Conservation (phyloP, 441 rosid genomes). For the Gossypium aridum region DNA sequence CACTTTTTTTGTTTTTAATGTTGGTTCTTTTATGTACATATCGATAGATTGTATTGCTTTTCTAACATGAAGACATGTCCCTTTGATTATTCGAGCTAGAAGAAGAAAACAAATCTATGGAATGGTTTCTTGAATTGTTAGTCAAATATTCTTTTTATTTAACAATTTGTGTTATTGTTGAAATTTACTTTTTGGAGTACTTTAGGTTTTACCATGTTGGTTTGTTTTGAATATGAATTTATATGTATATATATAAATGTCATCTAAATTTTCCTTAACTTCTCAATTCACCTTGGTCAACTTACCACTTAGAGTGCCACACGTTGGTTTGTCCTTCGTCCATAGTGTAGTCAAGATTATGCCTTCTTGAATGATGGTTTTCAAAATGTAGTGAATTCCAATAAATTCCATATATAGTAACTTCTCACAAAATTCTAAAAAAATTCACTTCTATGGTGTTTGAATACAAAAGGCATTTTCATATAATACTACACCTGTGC, state of each 20-base stretch:
- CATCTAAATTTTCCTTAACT: neutral
- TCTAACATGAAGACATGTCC: neutral
- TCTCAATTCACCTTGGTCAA: neutral
- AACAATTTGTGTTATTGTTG: neutral
- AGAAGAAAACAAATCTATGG: neutral
- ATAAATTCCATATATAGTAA: neutral
- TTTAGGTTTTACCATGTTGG: neutral
- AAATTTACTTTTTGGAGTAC: neutral
- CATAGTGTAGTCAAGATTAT: neutral
- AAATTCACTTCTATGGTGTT: neutral
- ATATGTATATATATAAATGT: too few species aligned
- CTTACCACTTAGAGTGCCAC: neutral
- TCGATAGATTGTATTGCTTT: neutral
- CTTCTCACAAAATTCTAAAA: neutral
- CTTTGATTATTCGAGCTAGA: neutral
- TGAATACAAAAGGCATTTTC: neutral
- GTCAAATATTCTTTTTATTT: neutral
- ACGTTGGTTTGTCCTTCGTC: neutral
- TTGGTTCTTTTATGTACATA: neutral
- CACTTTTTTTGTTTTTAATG: neutral
- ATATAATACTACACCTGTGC: neutral
- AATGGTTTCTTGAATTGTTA: neutral
- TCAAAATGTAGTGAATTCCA: neutral
- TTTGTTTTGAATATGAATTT: neutral
- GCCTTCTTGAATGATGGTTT: neutral